Conservation (phyloP, 2,329 filamentous ascomycete species). For the Karstenula rhodostoma region DNA sequence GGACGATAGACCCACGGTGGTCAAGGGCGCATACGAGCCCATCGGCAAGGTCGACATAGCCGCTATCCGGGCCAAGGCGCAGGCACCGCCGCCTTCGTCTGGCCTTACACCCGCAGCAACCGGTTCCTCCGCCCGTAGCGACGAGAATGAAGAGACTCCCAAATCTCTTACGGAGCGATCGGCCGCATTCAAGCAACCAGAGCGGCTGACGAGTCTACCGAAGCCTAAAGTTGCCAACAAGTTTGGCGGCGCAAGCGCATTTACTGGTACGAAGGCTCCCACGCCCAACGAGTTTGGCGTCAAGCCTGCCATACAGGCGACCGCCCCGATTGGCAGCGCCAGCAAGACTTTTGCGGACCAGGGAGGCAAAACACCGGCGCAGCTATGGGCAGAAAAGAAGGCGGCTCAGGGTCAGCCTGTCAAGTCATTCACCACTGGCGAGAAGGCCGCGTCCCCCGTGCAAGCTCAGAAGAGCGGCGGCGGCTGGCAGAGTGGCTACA, state of each 20-base stretch:
- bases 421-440: constrained; percentile 53
- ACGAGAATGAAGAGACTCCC: constrained; percentile 59
- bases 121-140: constrained; percentile 48
- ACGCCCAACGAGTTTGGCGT: constrained; percentile 73
- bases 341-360: constrained; percentile 94
- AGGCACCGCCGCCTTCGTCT: constrained; percentile 53
- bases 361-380: constrained; percentile 94
- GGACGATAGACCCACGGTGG: constrained; percentile 82
- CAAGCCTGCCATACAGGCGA: constrained; percentile 63
- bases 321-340: constrained; percentile 76
- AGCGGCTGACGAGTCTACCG: constrained; percentile 84
- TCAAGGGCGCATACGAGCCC: constrained; percentile 94
- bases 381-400: constrained; percentile 98
- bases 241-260: constrained; percentile 75
- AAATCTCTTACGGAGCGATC: constrained; percentile 78
- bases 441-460: constrained; percentile 38
- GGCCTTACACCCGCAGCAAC: constrained; percentile 55
- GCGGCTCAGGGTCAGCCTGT: constrained; percentile 73
- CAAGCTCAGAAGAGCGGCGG: constrained; percentile 68
- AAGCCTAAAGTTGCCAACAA: constrained; percentile 96
- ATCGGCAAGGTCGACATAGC: constrained; percentile 97
- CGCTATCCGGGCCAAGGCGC: constrained; percentile 84
- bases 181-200: constrained; percentile 76
- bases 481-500: constrained; percentile 91
- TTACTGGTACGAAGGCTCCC: constrained; percentile 89